Conservation (phyloP, 169 alveolate species). For the Plasmodium malariae region DNA sequence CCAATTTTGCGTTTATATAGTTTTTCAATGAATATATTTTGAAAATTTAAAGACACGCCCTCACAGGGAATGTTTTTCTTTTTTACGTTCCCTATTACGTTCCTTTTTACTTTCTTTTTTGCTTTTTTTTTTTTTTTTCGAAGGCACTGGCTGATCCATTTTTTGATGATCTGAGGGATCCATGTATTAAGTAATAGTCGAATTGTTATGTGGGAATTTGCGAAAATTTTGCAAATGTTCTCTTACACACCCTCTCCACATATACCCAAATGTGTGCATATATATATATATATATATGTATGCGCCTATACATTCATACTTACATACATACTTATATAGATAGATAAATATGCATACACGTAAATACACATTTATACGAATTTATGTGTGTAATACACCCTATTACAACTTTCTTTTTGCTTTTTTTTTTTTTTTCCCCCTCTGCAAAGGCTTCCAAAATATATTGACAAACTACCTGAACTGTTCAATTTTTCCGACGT, state of each 20-base stretch:
- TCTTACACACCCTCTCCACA: constrained; percentile 20
- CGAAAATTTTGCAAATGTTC: background rate
- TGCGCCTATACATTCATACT: background rate
- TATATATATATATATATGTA: constrained; percentile 66
- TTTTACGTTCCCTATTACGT: background rate
- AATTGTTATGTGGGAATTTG: background rate
- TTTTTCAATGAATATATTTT: background rate
- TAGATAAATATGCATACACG: background rate
- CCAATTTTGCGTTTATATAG: too few relatives aligned
- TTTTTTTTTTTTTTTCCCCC: background rate
- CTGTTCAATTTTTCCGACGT: constrained; percentile 74
- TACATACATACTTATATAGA: background rate
- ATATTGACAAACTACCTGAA: constrained; percentile 78
- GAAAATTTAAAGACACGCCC: background rate
- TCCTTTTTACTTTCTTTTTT: background rate
- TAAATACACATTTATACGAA: background rate
- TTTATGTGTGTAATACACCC: too few relatives aligned
- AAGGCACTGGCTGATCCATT: constrained; percentile 95
- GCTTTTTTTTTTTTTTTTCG: background rate
- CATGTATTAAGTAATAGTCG: constrained; percentile 62
- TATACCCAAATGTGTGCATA: constrained; percentile 64
- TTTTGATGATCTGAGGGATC: constrained; percentile 94
- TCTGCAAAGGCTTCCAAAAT: constrained; percentile 49
- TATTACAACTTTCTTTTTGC: too few relatives aligned
- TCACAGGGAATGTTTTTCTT: background rate